Base-by-base conservation (phyloP, 1,139 yeast species). In the Geotrichum candidum region DNA sequence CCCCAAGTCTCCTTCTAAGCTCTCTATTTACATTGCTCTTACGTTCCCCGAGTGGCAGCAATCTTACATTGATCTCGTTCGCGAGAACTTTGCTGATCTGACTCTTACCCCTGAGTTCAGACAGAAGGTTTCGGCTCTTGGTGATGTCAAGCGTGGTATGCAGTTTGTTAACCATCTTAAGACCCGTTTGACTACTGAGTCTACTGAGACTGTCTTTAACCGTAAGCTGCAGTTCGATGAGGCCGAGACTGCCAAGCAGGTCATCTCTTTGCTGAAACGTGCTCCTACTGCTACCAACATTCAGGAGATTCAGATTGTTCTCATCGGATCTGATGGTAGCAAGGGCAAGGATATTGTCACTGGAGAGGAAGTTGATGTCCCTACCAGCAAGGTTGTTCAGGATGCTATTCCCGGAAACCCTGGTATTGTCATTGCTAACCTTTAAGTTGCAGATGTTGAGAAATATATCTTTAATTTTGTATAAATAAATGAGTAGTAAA, bases 41-140 rank as follows among this genome's bases (percentile, higher is more conserved):
- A 82, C 90, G 23, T 94, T 88, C 91, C 99, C 99, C 56, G 94
- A 88, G 69, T 94, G 99, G 99, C 99, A 94, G 78, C 90, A 86
- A 64, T 81, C 82, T 68, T 94, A 90, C 77, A 86, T 94, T 70
- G 94, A 89, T 67, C 77, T 94, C 64, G 95, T 90, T 48, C 84
- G 91, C 69, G 87, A 88, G 68, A 81, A 91, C 68, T 89, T 88
- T 72, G 94, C 87, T 58, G 62, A 66, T 56, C 60, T 65, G 56
- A 60, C 69, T 53, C 63, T 69, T 38, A 68, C 75, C 18, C 73
- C 76, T 11, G 77, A 74, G 23, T 72, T 76, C 71, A 73, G 75
- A 70, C 72, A 73, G 65, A 65, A 70, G 61, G 78, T 76, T 25
- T 70, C 76, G 60, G 73, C 75, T 67, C 68, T 76, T 15, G 80